Conservation (phyloP, 192 early-diverging fungal genomes). For the Gonapodya prolifera region DNA sequence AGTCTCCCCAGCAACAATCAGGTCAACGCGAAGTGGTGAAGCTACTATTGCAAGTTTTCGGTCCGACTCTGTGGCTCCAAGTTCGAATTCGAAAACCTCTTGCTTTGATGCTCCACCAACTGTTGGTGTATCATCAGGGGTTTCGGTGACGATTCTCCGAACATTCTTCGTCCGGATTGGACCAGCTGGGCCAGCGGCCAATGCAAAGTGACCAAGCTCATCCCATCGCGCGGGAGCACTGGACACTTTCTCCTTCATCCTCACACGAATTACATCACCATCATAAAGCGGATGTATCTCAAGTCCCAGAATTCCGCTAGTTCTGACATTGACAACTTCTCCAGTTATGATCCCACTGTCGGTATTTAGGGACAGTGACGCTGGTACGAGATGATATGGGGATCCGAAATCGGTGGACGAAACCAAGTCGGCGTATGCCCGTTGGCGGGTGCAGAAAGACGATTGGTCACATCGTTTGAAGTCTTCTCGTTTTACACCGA, state of each 20-base stretch:
- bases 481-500: constrained; percentile 34
- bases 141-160: background rate
- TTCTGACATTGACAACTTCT: constrained; percentile 38
- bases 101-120: background rate
- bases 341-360: constrained; percentile 32
- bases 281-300: constrained; percentile 39
- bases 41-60: constrained; percentile 29
- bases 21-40: constrained; percentile 46
- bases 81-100: constrained; percentile 10
- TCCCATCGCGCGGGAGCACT: background rate
- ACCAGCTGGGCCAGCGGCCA: background rate
- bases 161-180: background rate
- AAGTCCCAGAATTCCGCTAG: constrained; percentile 23
- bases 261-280: constrained; percentile 13
- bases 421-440: constrained; percentile 64
- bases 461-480: constrained; percentile 82
- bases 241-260: constrained; percentile 10
- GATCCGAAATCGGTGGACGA: constrained; percentile 18
- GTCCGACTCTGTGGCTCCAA: constrained; percentile 24
- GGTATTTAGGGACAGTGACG: constrained; percentile 37
- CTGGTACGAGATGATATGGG: constrained; percentile 48
- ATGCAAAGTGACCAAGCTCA: background rate
- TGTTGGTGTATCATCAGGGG: background rate
- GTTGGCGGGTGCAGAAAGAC: constrained; percentile 80
- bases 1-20: constrained; percentile 35